Percentiles rank a stretch among this genome's conserved stretches.
Evolutionary conservation across 768 basidiomycete species (phyloP).

Genomic region (Auriscalpium orientale): DNA sequence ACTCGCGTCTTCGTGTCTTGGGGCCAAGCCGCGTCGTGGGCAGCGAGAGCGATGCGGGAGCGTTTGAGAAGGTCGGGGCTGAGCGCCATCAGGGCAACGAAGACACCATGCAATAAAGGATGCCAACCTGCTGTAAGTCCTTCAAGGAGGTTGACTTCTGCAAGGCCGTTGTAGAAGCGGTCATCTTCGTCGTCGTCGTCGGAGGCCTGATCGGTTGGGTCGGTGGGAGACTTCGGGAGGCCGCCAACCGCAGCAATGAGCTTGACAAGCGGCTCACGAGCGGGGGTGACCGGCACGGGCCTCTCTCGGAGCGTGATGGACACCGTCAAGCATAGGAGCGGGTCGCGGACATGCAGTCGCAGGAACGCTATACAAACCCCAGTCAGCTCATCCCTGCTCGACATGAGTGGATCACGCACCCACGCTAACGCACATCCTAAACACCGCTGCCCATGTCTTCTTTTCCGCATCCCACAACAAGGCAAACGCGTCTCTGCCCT

Average conservation of each 20-base stretch:
- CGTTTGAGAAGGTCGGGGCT: constrained; percentile 39
- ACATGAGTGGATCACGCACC: constrained; percentile 41
- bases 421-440: constrained; percentile 68
- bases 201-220: constrained; percentile 19
- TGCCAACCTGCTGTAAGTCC: constrained; percentile 56
- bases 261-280: constrained; percentile 25
- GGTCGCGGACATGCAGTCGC: constrained; percentile 59
- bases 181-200: constrained; percentile 30
- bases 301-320: constrained; percentile 86
- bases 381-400: not conserved
- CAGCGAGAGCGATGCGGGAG: constrained; percentile 35
- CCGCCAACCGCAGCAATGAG: constrained; percentile 26
- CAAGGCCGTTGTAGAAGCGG: constrained; percentile 38
- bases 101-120: constrained; percentile 1
- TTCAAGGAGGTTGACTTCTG: constrained; percentile 63
- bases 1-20: constrained; percentile 49
- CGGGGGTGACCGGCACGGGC: constrained; percentile 41
- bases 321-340: constrained; percentile 76
- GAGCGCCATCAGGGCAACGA: not conserved
- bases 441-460: constrained; percentile 71
- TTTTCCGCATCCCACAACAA: constrained; percentile 59
- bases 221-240: constrained; percentile 25
- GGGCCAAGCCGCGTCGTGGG: constrained; percentile 69
- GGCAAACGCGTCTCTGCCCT: constrained; percentile 45
- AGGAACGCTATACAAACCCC: constrained; percentile 30